Evolutionary conservation across 2,329 filamentous ascomycete species (phyloP), one percentile per base, ranked within the genome.

Genomic region (Calonectria pseudoturangicola): DNA sequence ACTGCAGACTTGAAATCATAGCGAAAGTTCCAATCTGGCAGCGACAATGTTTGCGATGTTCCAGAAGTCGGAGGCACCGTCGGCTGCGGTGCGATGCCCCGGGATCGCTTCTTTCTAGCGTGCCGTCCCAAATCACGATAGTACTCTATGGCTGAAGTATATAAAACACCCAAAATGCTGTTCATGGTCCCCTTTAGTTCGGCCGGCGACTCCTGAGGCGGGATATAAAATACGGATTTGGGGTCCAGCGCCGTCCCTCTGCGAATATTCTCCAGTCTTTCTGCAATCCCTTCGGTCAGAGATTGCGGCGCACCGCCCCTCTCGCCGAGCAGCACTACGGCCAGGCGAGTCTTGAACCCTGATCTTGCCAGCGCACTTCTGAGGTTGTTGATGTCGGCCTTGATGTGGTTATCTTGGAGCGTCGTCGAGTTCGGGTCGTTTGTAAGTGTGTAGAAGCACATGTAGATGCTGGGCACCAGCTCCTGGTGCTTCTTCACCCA

Each of bases 51-150:
- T 79, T 97, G 94, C 1, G 95, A 97, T 1, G 95, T 97, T 33
- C 94, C 95, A 25, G 90, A 92, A 0, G 94, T 96, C 1, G 95
- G 95, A 5, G 95, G 94, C 39, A 95, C 89, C 8, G 95, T 96
- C 3, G 96, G 95, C 60, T 93, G 92, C 13, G 95, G 95, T 16
- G 94, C 92, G 21, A 92, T 88, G 9, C 94, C 93, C 71, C 95
- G 91, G 58, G 94, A 93, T 77, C 94, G 93, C 87, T 98, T 98
- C 82, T 97, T 93, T 77, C 96, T 92, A 12, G 94, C 90, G 86
- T 98, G 96, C 72, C 98, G 96, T n/a, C 95, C 95, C 15, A 98
- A 88, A 79, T 99, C 96, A 56, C 96, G 90, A 83, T 98, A 98
- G 84, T 98, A 98, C 79, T 99, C 97, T 56, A 96, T 87, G 25